Evolutionary conservation across 1,139 yeast species (phyloP), one percentile per base, ranked within the genome.

Genomic region (Saccharomyces pastorianus): DNA sequence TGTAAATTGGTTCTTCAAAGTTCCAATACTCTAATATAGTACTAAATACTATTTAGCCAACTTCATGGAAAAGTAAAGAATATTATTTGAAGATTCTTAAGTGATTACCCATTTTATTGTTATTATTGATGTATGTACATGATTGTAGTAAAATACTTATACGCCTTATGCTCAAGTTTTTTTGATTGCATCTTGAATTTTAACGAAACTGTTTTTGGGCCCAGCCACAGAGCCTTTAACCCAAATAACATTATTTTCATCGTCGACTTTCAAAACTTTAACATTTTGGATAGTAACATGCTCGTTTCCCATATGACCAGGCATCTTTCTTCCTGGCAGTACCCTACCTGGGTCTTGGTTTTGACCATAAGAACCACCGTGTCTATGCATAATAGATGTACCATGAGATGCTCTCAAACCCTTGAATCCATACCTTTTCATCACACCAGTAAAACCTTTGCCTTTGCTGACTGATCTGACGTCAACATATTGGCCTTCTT

Each of bases 381-480:
- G 85, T 79, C 99, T 85, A 71, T 93, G 98, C 41, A 95, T 87
- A 56, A 81, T 77, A 34, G 99, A 89, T 47, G 88, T 93, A 86
- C 99, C 99, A 72, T 93, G 99, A 1, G 97, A 79, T 6, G 98
- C 98, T 51, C 82, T 81, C 71, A 88, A 82, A 77, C 99, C 99
- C 53, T 76, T 76, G 74, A 93, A 93, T n/a, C 89, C 88, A 77
- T 87, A 87, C 74, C 96, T 83, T 71, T 93, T 93, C 96, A 93
- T 93, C 23, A 93, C 99, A 82, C 99, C 99, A 23, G 93, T 90
- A 71, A 89, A 89, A 14, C 99, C 99, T 73, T 95, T 93, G 74
- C 99, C 99, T 71, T 90, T 93, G 50, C 95, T 78, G 23, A 80
- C 77, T 13, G 91, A 86, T 65, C 83, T 79, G 52, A 88, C 75